Evolutionary conservation across 768 basidiomycete species (phyloP), one percentile per base, ranked within the genome.

Genomic region (Termitomyces sp.): DNA sequence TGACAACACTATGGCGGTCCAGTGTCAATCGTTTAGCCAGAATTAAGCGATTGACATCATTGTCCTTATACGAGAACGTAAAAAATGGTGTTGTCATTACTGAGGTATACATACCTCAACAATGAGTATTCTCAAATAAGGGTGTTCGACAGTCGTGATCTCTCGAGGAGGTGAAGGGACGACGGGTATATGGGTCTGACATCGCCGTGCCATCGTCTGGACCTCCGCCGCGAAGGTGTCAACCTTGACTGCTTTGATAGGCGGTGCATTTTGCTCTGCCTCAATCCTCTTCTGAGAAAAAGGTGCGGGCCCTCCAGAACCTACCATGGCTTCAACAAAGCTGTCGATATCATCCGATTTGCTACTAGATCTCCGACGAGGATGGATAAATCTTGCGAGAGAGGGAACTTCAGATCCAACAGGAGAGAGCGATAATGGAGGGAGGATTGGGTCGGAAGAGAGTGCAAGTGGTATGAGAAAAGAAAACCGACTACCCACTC

Each of bases 1-100:
- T 79, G 10, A 84, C 72, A 5, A 91, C 87, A 13, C 68, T 75
- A 60, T 92, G 87, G 0, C 85, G 87, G 63, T 84, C 86, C 60
- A 83, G 72, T 14, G 75, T 74, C 50, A 94, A 74, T 13, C 89
- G 78, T 66, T 90, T 90, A 7, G 78, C 77, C 0, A 93, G 76
- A 22, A 93, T 84, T 50, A 74, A 79, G 9, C 85, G 82, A 66
- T 93, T 92, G 64, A 92, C 83, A 45, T 81, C 77, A 63, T 92
- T 87, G 63, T 90, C 87, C 84, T 88, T 36, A n/a, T 38, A 58
- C 28, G 6, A 40, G 43, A 24, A 48, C 10, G 24, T 32, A 8
- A 1, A 28, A 2, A 18, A 8, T 44, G 5, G 5, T 13, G 22
- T 10, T 5, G 28, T 30, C 28, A 33, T 20, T 33, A 30, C 35